Evolutionary conservation across 208 protist species (phyloP).

Genomic region (Trichomonas tenax): DNA sequence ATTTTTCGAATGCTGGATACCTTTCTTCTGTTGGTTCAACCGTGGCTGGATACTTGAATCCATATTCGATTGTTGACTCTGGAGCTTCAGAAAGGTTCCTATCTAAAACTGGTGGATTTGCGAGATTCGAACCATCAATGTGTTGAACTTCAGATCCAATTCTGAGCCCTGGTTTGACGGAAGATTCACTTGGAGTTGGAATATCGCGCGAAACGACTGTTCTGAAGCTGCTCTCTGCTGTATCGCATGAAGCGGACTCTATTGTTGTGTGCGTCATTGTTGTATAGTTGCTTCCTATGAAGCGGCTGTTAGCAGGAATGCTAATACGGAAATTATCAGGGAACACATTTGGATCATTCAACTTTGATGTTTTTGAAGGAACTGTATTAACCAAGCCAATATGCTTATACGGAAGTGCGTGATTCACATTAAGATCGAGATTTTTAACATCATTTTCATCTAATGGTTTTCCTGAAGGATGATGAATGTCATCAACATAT

Average conservation of each 20-base stretch:
- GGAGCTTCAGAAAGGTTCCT: not conserved
- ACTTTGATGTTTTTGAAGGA: not conserved
- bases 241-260: not conserved
- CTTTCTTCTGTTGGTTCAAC: not conserved
- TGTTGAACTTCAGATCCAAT: not conserved
- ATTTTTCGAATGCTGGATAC: not conserved
- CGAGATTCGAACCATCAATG: not conserved
- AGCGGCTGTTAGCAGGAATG: not conserved
- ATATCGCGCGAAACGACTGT: not conserved
- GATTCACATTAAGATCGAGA: not conserved
- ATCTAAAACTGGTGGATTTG: not conserved
- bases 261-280: not conserved
- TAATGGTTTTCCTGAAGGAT: not conserved
- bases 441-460: not conserved
- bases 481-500: not conserved
- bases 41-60: not conserved
- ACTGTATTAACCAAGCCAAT: not conserved
- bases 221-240: not conserved
- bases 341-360: not conserved
- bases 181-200: not conserved
- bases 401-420: not conserved
- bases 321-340: not conserved
- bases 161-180: not conserved
- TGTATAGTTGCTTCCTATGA: not conserved
- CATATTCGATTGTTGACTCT: not conserved